phyloP scores from a whole-genome alignment of 805 yeast species.

The Peterozyma xylosa region DNA sequence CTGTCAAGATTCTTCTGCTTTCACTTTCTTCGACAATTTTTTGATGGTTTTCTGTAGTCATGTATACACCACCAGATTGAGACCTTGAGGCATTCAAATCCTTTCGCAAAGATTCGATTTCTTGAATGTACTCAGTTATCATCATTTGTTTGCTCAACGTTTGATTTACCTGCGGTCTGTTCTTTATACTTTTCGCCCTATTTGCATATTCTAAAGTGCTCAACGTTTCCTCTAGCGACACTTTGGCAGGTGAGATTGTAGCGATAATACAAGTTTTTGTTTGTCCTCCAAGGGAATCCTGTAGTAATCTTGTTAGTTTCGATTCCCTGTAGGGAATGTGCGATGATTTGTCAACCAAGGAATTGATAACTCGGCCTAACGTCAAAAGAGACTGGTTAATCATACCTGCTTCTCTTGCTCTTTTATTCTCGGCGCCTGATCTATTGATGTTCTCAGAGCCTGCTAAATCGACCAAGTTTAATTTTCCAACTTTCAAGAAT shows the following conservation, averaged over 20 bases:
- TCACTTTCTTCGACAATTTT: constrained; percentile 33
- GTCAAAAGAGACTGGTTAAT: constrained; percentile 80
- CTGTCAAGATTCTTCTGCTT: constrained; percentile 39
- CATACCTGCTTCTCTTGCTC: constrained; percentile 88
- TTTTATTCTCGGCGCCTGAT: constrained; percentile 76
- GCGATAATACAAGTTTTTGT: constrained; percentile 86
- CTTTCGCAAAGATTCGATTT: constrained; percentile 47
- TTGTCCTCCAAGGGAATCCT: constrained; percentile 81
- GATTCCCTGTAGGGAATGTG: constrained; percentile 87
- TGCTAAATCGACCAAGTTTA: constrained; percentile 82
- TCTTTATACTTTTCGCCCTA: constrained; percentile 74
- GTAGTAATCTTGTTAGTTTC: constrained; percentile 68
- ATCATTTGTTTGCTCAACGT: constrained; percentile 51
- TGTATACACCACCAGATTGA: constrained; percentile 54
- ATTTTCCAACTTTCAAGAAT: constrained; percentile 49
- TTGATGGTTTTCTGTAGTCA: constrained; percentile 45
- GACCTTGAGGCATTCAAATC: constrained; percentile 58
- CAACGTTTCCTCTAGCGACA: constrained; percentile 72
- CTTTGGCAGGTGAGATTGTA: constrained; percentile 76
- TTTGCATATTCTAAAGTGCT: constrained; percentile 85
- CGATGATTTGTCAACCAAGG: constrained; percentile 47
- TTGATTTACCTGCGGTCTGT: constrained; percentile 61
- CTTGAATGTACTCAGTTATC: constrained; percentile 43
- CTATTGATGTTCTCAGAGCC: constrained; percentile 83
- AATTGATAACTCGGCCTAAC: constrained; percentile 77